Base-by-base conservation (phyloP, 352 stramenopile species). In the Globisporangium recalcitrans region DNA sequence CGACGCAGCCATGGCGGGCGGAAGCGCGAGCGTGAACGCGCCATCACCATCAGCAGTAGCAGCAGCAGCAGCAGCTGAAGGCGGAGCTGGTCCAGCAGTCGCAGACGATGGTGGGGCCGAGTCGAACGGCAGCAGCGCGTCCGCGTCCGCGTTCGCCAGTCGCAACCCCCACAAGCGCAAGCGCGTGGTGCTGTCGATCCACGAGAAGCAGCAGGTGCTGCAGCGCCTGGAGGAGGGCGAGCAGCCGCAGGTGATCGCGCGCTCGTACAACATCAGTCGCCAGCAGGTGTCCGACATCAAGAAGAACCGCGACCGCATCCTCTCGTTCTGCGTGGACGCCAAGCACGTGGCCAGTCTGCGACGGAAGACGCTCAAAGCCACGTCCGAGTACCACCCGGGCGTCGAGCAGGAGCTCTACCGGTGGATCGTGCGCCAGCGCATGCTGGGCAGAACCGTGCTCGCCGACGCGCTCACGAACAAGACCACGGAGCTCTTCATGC, bases 221-320 rank as follows among this genome's bases (percentile, higher is more conserved):
- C 72, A 87, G 67, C 85, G 80, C 8, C 70, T 93, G 14, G 82
- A 90, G 14, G 44, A 66, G 16, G 82, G 85, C 40, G 85, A 93
- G 44, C 77, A 82, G 62, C 85, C 85, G 9, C 70, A 87, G 9
- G 62, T 68, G 34, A 82, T 93, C 69, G 79, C 85, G 9, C 67
- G 69, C 0, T 58, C 72, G 24, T 89, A 89, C 59, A 80, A 75
- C 36, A 93, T 93, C 64, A 88, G 75, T 47, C 77, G 85, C 1
- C 85, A 93, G 65, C 85, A 93, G 65, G 78, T 93, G 10, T 91
- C 82, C 16, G 85, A 93, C 63, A 92, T 93, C 62, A 93, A 93
- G 71, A 93, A 92, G 67, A 93, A 93, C 73, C 73, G 73, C 42
- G 79, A 88, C 9, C 73, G 85, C 34, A 93, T 93, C 58, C 58